Evolutionary conservation across 1,139 yeast genomes (phyloP).

Genomic region (Debaryomyces udenii): DNA sequence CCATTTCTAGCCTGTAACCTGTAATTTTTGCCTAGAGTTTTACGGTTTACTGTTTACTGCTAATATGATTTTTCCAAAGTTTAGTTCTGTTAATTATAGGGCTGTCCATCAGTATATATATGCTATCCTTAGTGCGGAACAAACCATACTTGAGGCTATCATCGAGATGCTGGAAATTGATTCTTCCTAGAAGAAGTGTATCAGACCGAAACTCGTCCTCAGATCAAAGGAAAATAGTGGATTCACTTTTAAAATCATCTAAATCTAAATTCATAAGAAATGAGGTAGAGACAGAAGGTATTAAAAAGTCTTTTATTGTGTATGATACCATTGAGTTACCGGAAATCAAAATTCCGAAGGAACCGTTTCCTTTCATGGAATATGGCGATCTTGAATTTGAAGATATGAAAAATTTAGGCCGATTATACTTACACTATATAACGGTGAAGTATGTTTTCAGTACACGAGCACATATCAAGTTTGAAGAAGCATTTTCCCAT

Average conservation of each 20-base stretch:
- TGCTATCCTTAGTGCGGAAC: constrained; percentile 3
- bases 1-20: too few species aligned
- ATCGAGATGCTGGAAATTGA: not conserved
- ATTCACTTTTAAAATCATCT: constrained; percentile 9
- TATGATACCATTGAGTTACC: constrained; percentile 7
- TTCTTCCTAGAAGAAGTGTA: not conserved
- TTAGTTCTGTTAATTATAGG: not conserved
- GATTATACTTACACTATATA: constrained; percentile 10
- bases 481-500: constrained; percentile 39
- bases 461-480: constrained; percentile 6
- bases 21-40: too few species aligned
- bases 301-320: not conserved
- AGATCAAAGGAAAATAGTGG: constrained; percentile 9
- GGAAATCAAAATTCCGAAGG: not conserved
- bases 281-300: not conserved
- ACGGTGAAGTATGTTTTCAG: constrained; percentile 8
- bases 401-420: constrained; percentile 10
- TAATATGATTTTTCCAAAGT: not conserved
- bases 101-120: constrained; percentile 1
- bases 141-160: not conserved
- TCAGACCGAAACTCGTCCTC: not conserved
- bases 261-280: not conserved
- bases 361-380: constrained; percentile 3
- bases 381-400: not conserved
- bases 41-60: not conserved